These are phyloP conservation scores for Rhodotorula graminis DNA, from an alignment of 768 basidiomycete genomes.

Conservation along the genomic window DNA sequence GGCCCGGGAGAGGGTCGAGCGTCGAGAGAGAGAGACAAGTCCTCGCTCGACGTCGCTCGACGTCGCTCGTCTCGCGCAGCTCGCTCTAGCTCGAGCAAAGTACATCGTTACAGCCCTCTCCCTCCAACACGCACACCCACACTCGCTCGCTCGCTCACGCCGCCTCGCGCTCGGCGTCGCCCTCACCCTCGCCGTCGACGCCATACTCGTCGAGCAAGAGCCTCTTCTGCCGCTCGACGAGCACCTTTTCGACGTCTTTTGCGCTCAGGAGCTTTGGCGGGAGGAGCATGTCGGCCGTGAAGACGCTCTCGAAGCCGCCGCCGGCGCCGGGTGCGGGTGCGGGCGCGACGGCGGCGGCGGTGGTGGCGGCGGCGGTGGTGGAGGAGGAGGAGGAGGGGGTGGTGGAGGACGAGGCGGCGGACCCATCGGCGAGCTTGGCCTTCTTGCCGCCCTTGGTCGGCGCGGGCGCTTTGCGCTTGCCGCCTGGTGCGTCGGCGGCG, in stretches of 20 bases:
- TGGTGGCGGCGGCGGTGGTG: neutral
- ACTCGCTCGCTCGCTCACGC: neutral
- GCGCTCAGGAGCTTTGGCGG: slow-evolving; percentile 24
- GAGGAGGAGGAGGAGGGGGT: neutral
- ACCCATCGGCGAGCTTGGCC: slow-evolving; percentile 29
- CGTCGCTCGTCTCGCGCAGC: neutral
- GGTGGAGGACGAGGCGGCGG: slow-evolving; percentile 3
- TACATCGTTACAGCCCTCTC: neutral
- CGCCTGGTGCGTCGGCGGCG: neutral
- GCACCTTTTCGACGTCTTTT: slow-evolving; percentile 35
- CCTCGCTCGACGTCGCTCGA: neutral
- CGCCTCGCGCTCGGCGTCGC: too few species aligned
- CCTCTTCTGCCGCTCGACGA: slow-evolving; percentile 34
- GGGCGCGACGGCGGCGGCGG: too few species aligned
- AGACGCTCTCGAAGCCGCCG: slow-evolving; percentile 30
- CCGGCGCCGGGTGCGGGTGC: too few species aligned
- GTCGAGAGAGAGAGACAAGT: too few species aligned
- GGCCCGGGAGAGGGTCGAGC: neutral
- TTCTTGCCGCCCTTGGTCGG: slow-evolving; percentile 15
- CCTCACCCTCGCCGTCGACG: neutral
- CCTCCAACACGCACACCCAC: too few species aligned
- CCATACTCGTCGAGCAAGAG: slow-evolving; percentile 34
- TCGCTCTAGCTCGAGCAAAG: too few species aligned
- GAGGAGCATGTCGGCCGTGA: slow-evolving; percentile 25
- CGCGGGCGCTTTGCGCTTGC: slow-evolving; percentile 30